phyloP scores from a whole-genome alignment of 257 asterid species.

The Linderniella brevidens region DNA sequence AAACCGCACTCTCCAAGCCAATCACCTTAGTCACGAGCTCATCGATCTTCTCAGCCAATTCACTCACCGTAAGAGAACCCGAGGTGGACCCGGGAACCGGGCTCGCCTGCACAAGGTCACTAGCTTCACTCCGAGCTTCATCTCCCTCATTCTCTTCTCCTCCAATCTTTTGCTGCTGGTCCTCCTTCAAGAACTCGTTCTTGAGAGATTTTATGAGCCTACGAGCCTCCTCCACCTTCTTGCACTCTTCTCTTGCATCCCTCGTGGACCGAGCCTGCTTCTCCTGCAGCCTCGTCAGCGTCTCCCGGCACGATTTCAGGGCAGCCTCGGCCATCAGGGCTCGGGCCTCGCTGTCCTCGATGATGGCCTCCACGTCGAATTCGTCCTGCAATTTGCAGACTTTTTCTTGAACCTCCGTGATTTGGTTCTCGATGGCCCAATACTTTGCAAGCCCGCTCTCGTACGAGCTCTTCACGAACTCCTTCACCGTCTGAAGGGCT shows the following conservation, averaged over 20 bases:
- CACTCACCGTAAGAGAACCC: conserved; percentile 42
- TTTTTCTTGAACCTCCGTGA: conserved; percentile 55
- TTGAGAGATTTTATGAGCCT: conserved; percentile 26
- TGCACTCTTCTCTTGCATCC: conserved; percentile 37
- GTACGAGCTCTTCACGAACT: conserved; percentile 79
- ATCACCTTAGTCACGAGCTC: conserved; percentile 66
- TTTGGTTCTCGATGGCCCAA: conserved; percentile 62
- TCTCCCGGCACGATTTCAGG: conserved; percentile 60
- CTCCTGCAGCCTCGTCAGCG: conserved; percentile 42
- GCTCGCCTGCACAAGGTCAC: not conserved
- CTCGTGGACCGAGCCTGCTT: conserved; percentile 31
- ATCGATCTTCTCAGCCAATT: conserved; percentile 74
- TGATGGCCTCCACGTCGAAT: conserved; percentile 29
- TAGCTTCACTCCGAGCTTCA: not conserved
- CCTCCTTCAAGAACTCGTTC: conserved; percentile 15
- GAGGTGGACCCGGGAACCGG: not conserved
- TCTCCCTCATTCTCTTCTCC: not conserved
- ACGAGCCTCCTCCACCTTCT: conserved; percentile 43
- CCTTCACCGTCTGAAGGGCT: conserved; percentile 56
- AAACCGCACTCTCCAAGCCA: conserved; percentile 50
- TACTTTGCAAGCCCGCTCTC: conserved; percentile 55
- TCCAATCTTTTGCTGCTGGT: conserved; percentile 11
- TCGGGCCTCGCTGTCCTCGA: conserved; percentile 69
- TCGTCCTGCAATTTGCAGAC: conserved; percentile 59
- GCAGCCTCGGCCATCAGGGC: conserved; percentile 80